Percentiles rank a stretch among this genome's conserved stretches.
phyloP scores from a whole-genome alignment of 768 basidiomycete genomes.

The Exsudoporus frostii region DNA sequence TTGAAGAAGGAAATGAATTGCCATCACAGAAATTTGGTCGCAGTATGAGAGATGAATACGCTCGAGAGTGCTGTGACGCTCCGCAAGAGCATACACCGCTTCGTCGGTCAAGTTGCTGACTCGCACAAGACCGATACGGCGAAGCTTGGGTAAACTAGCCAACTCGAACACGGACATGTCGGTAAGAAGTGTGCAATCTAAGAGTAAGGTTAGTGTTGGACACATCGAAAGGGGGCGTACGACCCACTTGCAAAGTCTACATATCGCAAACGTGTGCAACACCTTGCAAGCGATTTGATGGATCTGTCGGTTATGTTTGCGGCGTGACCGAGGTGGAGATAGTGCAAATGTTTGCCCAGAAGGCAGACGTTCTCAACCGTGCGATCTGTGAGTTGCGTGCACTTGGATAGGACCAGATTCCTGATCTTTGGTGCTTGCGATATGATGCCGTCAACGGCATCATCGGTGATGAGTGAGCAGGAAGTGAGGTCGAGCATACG shows the following conservation, averaged over 20 bases:
- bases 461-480: slow-evolving; percentile 77
- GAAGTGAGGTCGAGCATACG: slow-evolving; percentile 92
- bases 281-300: slow-evolving; percentile 76
- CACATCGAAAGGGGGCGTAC: neutral
- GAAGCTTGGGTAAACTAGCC: slow-evolving; percentile 81
- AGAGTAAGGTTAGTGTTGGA: slow-evolving; percentile 10
- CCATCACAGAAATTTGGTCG: slow-evolving; percentile 89
- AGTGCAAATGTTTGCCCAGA: slow-evolving; percentile 90
- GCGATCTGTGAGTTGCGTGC: slow-evolving; percentile 71
- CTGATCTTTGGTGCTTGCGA: slow-evolving; percentile 79
- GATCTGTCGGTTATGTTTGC: slow-evolving; percentile 86
- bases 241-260: slow-evolving; percentile 92
- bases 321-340: slow-evolving; percentile 93
- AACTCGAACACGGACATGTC: slow-evolving; percentile 95
- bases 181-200: slow-evolving; percentile 83
- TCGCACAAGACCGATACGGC: slow-evolving; percentile 92
- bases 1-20: slow-evolving; percentile 85
- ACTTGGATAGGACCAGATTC: slow-evolving; percentile 85
- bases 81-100: slow-evolving; percentile 83
- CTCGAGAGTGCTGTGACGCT: slow-evolving; percentile 83
- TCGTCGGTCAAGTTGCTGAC: slow-evolving; percentile 93
- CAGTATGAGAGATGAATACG: slow-evolving; percentile 97
- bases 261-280: slow-evolving; percentile 88
- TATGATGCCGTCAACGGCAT: slow-evolving; percentile 79
- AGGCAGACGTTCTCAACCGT: slow-evolving; percentile 80